A percentile compares a stretch with the other conserved stretches of the same genome.
These are phyloP conservation scores for Pseudoperonospora humuli DNA, from an alignment of 352 stramenopile genomes.

Conservation along the genomic window DNA sequence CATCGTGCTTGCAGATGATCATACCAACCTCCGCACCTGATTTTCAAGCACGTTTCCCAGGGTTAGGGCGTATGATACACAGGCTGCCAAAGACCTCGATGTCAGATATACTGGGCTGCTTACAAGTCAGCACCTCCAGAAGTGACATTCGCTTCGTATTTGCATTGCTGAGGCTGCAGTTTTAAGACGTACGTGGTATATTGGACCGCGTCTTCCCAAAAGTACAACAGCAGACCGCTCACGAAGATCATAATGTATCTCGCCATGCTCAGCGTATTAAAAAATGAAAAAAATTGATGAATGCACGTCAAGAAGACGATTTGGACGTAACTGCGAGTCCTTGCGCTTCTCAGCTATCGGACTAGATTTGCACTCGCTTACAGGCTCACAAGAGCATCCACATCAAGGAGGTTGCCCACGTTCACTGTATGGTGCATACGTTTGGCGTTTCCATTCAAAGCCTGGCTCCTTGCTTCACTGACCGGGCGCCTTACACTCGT, in stretches of 20 bases:
- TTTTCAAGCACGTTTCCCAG: background rate
- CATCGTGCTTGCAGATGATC: background rate
- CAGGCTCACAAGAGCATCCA: too few relatives aligned
- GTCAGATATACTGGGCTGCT: background rate
- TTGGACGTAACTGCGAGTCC: too few relatives aligned
- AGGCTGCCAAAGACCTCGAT: slow-evolving; percentile 6
- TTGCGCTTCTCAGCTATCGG: too few relatives aligned
- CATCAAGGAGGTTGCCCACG: too few relatives aligned
- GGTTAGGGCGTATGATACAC: slow-evolving; percentile 2
- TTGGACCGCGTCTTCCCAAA: slow-evolving; percentile 22
- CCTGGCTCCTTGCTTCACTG: slow-evolving; percentile 4
- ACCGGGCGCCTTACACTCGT: background rate
- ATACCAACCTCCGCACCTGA: background rate
- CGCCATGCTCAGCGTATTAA: too few relatives aligned
- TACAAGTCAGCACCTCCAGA: slow-evolving; percentile 3
- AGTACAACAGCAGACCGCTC: slow-evolving; percentile 10
- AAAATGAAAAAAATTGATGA: too few relatives aligned
- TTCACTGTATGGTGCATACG: background rate
- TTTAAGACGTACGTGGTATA: slow-evolving; percentile 22
- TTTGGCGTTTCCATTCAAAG: slow-evolving; percentile 9
- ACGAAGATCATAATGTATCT: slow-evolving; percentile 22
- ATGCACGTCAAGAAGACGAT: too few relatives aligned
- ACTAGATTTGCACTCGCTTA: too few relatives aligned
- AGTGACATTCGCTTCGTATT: slow-evolving; percentile 5
- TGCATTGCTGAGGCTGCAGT: slow-evolving; percentile 9